Evolutionary conservation across 495 filamentous ascomycete species (phyloP), one percentile per base, ranked within the genome.

Genomic region (Tuber brumale): DNA sequence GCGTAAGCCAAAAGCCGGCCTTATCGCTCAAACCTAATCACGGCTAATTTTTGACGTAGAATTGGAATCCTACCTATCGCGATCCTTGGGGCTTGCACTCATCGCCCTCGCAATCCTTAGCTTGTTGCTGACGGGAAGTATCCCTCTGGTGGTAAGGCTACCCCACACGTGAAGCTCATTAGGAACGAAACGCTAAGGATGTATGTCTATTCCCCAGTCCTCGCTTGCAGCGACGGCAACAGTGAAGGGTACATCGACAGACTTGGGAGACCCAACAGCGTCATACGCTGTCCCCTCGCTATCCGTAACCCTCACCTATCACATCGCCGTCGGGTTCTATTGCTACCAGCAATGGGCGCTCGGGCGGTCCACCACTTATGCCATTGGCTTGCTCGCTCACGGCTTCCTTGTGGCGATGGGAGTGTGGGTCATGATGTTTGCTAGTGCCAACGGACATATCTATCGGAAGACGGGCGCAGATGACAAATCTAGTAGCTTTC

Each of bases 391-490:
- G 74, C 81, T 82, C 41, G 88, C 82, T 77, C 89, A 86, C 72
- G 86, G 86, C 2, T 21, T 83, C 21, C 83, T 96, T 74, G 89
- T 88, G 14, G 84, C 86, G 3, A 82, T 93, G 27, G 94, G 91
- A 7, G 80, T 91, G 14, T 96, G 92, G 92, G 90, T 90, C 78
- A 78, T 93, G 72, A 80, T 96, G 61, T 97, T 96, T 82, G 92
- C 87, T 1, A 90, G 86, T 57, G 89, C 87, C 37, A 84, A 88
- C 77, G 89, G 88, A 2, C 85, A 86, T 72, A 90, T 94, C 71
- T 91, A 88, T 81, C 86, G 88, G 76, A 89, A 88, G 83, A 95
- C 91, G 0, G 92, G 92, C 0, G 91, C 89, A 8, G 93, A 95
- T 82, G 92, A 93, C 86, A 87, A 92, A 81, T 93, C 89, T 21